Evolutionary conservation across 192 early-diverging fungal genomes (phyloP), one percentile per base, ranked within the genome.

Genomic region (Spinellus fusiger): DNA sequence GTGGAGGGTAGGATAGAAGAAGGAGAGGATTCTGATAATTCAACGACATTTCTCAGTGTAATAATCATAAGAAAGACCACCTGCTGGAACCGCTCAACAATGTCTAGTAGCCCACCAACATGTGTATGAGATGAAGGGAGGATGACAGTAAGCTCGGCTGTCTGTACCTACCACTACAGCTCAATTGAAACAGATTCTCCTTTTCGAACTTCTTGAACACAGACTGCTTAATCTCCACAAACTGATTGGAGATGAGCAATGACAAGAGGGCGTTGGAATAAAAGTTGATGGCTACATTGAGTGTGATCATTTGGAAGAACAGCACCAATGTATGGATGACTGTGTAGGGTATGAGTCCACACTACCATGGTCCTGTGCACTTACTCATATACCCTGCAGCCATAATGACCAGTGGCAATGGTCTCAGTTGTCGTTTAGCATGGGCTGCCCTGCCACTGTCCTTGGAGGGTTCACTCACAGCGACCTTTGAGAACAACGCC

Each of bases 181-280:
- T 84, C 10, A 99, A 65, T 66, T 99, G 95, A 69, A 98, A 99
- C 59, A 99, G 74, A 70, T 96, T 96, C 61, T 96, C 97, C 62
- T 86, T 84, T 72, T 99, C 97, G 82, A 93, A 98, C 50, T 85
- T 86, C 62, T 99, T 99, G 59, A 98, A 99, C 5, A 99, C 97
- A 40, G 86, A 89, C 59, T 92, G 86, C 64, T 99, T 99, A 71
- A 99, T 95, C 66, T 99, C 97, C 7, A 94, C 92, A 83, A 99
- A 99, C 76, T 98, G 97, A 64, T 98, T 98, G 32, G 87, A 90
- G 35, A 99, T 84, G 22, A 99, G 80, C 32, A 99, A 66, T n/a
- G 94, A 90, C 29, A 99, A 71, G 23, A 99, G 73, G 6, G 91
- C 92, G 71, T 96, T 95, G 59, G 91, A 92, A 64, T 96, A 95